These are phyloP conservation scores for Polygonum aviculare DNA, from an alignment of 148 eudicot genomes.

Conservation along the genomic window DNA sequence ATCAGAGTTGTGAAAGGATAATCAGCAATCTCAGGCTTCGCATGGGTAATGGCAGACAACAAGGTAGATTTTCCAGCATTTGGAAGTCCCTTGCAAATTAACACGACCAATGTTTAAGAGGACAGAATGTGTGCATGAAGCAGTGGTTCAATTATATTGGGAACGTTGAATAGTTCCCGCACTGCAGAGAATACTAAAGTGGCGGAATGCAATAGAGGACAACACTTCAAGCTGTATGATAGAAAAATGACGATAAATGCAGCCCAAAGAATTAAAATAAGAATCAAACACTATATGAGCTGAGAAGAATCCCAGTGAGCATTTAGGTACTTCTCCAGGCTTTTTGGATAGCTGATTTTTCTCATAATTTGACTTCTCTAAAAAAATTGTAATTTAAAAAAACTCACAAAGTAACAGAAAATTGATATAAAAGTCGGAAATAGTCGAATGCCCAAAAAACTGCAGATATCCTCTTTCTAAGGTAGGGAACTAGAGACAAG, in stretches of 20 bases:
- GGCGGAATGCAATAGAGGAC: background rate
- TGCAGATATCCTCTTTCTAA: background rate
- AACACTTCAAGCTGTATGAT: background rate
- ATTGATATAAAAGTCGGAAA: background rate
- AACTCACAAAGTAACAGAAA: background rate
- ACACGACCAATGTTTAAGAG: background rate
- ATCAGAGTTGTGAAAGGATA: conserved; percentile 97
- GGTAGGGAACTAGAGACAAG: background rate
- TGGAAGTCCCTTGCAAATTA: conserved; percentile 68
- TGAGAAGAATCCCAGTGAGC: background rate
- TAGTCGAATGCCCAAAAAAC: background rate
- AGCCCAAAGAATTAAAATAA: background rate
- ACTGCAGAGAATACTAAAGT: background rate
- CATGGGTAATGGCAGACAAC: conserved; percentile 77
- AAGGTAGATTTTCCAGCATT: conserved; percentile 98
- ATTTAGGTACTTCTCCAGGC: background rate
- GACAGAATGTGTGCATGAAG: background rate
- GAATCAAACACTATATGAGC: background rate
- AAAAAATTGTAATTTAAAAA: background rate
- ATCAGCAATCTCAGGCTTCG: conserved; percentile 95
- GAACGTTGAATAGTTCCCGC: background rate
- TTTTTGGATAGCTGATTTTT: background rate
- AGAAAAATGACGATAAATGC: background rate
- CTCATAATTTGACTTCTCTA: background rate
- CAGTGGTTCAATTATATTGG: background rate